These are phyloP conservation scores for Stemphylium vesicarium DNA, from an alignment of 2,329 filamentous ascomycete species.

Conservation along the genomic window DNA sequence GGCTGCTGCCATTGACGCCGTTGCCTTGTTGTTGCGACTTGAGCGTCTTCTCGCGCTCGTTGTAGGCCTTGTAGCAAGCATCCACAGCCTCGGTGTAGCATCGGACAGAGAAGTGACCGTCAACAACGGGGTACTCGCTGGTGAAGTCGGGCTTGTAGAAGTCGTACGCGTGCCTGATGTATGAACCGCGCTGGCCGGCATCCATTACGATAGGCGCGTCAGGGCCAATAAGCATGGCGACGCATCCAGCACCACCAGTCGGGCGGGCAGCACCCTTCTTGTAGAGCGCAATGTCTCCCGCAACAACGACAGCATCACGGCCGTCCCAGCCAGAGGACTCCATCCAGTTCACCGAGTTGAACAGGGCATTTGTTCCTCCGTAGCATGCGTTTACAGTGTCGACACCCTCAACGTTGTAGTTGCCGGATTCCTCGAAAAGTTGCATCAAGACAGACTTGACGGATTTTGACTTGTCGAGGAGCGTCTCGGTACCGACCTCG, in stretches of 20 bases:
- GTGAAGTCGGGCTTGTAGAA: constrained; percentile 63
- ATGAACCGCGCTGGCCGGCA: constrained; percentile 57
- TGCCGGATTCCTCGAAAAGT: constrained; percentile 58
- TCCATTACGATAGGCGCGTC: constrained; percentile 59
- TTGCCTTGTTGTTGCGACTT: constrained; percentile 53
- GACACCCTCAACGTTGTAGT: constrained; percentile 61
- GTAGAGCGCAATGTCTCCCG: constrained; percentile 62
- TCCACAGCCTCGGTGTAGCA: constrained; percentile 62
- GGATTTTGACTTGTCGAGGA: constrained; percentile 63
- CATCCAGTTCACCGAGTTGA: constrained; percentile 62
- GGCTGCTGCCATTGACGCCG: constrained; percentile 42
- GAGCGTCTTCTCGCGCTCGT: constrained; percentile 55
- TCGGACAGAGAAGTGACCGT: constrained; percentile 60
- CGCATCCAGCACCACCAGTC: constrained; percentile 60
- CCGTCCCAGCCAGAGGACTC: constrained; percentile 62
- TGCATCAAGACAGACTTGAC: constrained; percentile 63
- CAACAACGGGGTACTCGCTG: constrained; percentile 61
- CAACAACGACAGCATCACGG: constrained; percentile 59
- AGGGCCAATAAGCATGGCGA: constrained; percentile 61
- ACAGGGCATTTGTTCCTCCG: constrained; percentile 61
- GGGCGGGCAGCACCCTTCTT: constrained; percentile 61
- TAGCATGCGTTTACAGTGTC: constrained; percentile 63
- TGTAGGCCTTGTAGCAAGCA: constrained; percentile 62
- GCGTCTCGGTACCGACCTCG: constrained; percentile 61
- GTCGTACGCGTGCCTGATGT: constrained; percentile 60